Base-by-base conservation (phyloP, 1,139 yeast genomes). In the Magnusiomyces fungicola region DNA sequence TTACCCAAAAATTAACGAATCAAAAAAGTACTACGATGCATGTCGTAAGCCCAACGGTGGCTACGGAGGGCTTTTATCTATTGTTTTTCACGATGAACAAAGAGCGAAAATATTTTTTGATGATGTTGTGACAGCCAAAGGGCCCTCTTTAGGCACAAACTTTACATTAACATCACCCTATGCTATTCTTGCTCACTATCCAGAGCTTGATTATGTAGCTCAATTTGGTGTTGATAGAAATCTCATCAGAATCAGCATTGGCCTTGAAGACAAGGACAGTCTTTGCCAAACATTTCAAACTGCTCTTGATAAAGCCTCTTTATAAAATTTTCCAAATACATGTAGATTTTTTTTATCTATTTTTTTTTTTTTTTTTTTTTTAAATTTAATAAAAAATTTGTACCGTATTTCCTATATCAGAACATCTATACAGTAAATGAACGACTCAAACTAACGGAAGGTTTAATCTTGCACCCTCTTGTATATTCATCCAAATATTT, bases 141-240 rank as follows among this genome's bases (percentile, higher is more conserved):
- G 97, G 2, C 97, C 97, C 3, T 85, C 95, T 18, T 74, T 92
- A 58, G 97, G 97, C 3, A 89, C 97, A 0, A 92, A 88, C 66
- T 88, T 89, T 69, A 88, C 97, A 0, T 72, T 90, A 59, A 90
- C 88, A 3, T 88, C 95, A 62, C 97, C 97, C 7, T 92, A 92
- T 66, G 78, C 96, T 2, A 78, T 92, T 45, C 73, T 92, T 54
- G 97, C 97, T 0, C 97, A 92, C 66, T 90, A 81, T 64, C 75
- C 72, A 46, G 97, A 90, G 64, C 69, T 89, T 52, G 95, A 87
- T 53, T 90, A 83, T 64, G 83, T 86, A 23, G 86, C 77, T 51
- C 72, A 81, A 59, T 89, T 87, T 81, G 97, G 95, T 2, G 89
- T 92, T 27, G 96, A 87, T 61, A 71, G 82, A 55, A 76, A 83